A percentile compares a stretch with the other conserved stretches of the same genome.
Evolutionary conservation across 2,329 filamentous ascomycete genomes (phyloP).

Genomic region (Geoglossum cookeanum): DNA sequence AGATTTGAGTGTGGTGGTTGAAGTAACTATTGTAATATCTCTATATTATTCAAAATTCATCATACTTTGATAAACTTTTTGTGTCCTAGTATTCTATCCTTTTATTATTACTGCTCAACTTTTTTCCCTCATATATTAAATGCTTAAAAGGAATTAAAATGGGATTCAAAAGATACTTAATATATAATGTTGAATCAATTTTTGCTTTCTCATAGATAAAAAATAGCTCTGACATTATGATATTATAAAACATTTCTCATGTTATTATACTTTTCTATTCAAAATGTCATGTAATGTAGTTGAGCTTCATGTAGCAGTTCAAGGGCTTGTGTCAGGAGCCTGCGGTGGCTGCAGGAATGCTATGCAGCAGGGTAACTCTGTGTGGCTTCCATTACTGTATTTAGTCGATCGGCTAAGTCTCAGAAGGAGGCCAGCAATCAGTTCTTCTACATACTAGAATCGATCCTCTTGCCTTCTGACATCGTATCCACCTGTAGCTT

Average conservation of each 20-base stretch:
- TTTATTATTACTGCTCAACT: slow-evolving; percentile 5
- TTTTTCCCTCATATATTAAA: slow-evolving; percentile 4
- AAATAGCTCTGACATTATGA: neutral
- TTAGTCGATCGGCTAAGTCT: too few relatives aligned
- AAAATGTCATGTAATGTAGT: too few relatives aligned
- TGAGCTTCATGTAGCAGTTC: too few relatives aligned
- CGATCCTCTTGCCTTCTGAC: too few relatives aligned
- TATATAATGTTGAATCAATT: slow-evolving; percentile 3
- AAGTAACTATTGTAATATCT: neutral
- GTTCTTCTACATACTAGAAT: too few relatives aligned
- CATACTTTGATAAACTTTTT: slow-evolving; percentile 3
- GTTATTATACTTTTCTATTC: neutral
- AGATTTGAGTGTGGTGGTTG: neutral
- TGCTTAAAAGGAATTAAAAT: slow-evolving; percentile 5
- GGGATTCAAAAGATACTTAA: neutral
- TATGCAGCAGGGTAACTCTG: too few relatives aligned
- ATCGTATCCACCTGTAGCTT: too few relatives aligned
- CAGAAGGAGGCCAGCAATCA: too few relatives aligned
- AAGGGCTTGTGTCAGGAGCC: too few relatives aligned
- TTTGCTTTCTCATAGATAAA: too few relatives aligned
- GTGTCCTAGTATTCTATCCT: slow-evolving; percentile 3
- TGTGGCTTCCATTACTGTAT: too few relatives aligned
- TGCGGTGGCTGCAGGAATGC: too few relatives aligned
- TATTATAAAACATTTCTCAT: neutral
- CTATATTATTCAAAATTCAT: neutral